Evolutionary conservation across 1,139 yeast genomes (phyloP).

Genomic region (Yamadazyma conglobata): DNA sequence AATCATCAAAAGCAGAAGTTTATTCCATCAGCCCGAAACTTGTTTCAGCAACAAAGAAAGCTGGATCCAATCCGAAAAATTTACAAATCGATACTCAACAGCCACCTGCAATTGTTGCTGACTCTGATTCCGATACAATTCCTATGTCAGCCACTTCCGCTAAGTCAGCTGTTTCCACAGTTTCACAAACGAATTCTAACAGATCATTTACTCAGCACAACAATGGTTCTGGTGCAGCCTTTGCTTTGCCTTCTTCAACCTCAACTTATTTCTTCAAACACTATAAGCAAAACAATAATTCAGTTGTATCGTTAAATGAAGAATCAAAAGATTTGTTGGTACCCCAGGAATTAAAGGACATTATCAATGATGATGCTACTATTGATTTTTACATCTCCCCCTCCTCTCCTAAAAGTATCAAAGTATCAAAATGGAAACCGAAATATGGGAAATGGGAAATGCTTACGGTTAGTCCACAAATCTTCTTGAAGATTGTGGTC

Average conservation of each 20-base stretch:
- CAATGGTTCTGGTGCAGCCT: constrained; percentile 32
- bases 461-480: constrained; percentile 34
- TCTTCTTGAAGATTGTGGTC: constrained; percentile 38
- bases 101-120: constrained; percentile 6
- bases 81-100: constrained; percentile 14
- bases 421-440: constrained; percentile 44
- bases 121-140: constrained; percentile 17
- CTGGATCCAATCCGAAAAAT: constrained; percentile 11
- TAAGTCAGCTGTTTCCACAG: constrained; percentile 12
- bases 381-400: constrained; percentile 39
- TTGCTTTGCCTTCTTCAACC: constrained; percentile 46
- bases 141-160: constrained; percentile 16
- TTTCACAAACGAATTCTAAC: constrained; percentile 11
- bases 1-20: constrained; percentile 6
- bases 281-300: constrained; percentile 11
- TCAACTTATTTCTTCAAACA: constrained; percentile 41
- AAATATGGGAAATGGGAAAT: constrained; percentile 47
- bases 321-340: constrained; percentile 25
- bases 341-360: constrained; percentile 36
- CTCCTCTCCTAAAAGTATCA: constrained; percentile 33
- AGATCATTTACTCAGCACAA: constrained; percentile 17
- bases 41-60: not conserved
- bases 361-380: constrained; percentile 38
- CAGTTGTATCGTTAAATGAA: constrained; percentile 5
- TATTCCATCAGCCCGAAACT: constrained; percentile 8